These are phyloP conservation scores for Boletellus emodensis DNA, from an alignment of 768 basidiomycete genomes.

Conservation along the genomic window DNA sequence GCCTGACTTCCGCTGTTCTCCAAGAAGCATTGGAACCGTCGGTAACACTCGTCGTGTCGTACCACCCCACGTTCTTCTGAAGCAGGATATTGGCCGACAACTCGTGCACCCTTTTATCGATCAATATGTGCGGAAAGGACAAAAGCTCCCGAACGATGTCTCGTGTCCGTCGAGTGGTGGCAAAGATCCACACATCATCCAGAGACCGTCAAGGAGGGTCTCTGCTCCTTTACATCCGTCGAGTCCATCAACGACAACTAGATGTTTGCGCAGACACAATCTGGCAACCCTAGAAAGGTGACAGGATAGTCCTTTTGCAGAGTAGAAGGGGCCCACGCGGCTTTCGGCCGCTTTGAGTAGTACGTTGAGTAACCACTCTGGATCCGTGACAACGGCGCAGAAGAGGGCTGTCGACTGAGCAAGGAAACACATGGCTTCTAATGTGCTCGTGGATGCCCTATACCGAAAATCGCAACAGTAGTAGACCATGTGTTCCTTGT, in stretches of 20 bases:
- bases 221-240: constrained; percentile 18
- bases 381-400: neutral
- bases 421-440: constrained; percentile 17
- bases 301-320: neutral
- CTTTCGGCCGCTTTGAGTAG: constrained; percentile 4
- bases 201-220: constrained; percentile 10
- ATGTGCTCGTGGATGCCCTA: too few relatives aligned
- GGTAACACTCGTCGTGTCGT: constrained; percentile 68
- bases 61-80: constrained; percentile 83
- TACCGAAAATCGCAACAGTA: constrained; percentile 25
- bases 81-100: constrained; percentile 9
- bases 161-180: constrained; percentile 7
- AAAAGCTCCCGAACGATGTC: constrained; percentile 2
- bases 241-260: constrained; percentile 19
- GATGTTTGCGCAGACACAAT: neutral
- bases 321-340: neutral
- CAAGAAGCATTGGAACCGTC: constrained; percentile 61
- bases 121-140: constrained; percentile 5
- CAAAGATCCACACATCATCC: neutral
- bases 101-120: constrained; percentile 1
- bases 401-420: constrained; percentile 7
- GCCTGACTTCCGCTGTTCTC: constrained; percentile 69
- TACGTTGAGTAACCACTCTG: neutral
- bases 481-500: neutral
- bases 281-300: neutral